Base-by-base conservation (phyloP, 192 early-diverging fungal species). In the Backusella macrospora region DNA sequence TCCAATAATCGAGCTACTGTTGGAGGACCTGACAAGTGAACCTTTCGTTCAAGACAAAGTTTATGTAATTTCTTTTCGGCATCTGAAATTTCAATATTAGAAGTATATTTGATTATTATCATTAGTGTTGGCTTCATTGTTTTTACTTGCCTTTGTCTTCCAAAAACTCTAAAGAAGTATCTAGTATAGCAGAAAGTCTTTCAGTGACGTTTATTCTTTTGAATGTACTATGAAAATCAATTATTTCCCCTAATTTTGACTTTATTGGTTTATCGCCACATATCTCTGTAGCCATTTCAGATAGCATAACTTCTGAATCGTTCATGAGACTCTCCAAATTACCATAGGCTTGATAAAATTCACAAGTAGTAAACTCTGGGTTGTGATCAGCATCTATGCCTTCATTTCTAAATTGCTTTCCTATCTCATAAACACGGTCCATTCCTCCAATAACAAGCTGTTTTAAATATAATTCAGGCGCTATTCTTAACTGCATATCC, bases 371-470 rank as follows among this genome's bases (percentile, higher is more conserved):
- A 71, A 96, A 96, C 77, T 95, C 95, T 23, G 95, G 95, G 72
- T 93, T 95, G 75, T 96, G 95, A 65, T 91, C 89, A 18, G 89
- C 88, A 79, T 96, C 95, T 43, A 96, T 89, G 16, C 92, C 93
- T 83, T 96, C 95, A 72, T 96, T 96, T 21, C 95, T 86, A 76
- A 96, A 96, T 77, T 95, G 93, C 75, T 93, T 93, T 34, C 95
- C 95, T 72, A 96, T 87, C 80, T 96, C 95, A 76, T 89, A 96
- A 13, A 96, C 94, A 26, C 89, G 86, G 49, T 95, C 93, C 5
- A 93, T 72, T 2, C 95, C 95, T 23, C 94, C 95, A 71, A 96
- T 88, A 18, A 96, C 91, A 59, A 96, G 81, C 86, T 94, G 91
- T 86, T 96, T 96, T 34, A 96, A 81, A 73, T 87, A 95, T 3